Conservation (phyloP, 192 early-diverging fungal genomes). For the Coemansia furcata region DNA sequence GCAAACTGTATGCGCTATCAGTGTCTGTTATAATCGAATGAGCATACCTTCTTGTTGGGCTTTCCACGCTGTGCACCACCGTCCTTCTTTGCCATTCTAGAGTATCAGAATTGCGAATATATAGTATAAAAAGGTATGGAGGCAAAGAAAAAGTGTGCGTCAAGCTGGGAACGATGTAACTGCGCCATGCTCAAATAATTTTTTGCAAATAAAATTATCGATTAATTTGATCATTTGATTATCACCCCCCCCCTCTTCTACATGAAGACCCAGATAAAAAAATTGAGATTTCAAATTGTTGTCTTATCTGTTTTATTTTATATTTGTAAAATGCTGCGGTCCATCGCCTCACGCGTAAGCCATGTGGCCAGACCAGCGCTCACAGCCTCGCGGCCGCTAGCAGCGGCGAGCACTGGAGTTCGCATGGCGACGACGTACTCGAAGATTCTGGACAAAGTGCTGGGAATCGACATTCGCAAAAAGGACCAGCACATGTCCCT, state of each 20-base stretch:
- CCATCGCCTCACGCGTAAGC: background rate
- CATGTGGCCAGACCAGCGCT: conserved; percentile 1
- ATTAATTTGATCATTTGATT: conserved; percentile 7
- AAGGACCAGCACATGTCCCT: conserved; percentile 13
- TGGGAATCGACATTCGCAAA: conserved; percentile 36
- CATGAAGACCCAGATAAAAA: background rate
- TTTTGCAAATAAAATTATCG: conserved; percentile 7
- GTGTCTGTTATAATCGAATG: background rate
- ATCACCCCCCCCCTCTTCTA: no score
- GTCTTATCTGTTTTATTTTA: background rate
- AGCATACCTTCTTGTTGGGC: conserved; percentile 7
- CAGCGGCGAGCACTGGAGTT: background rate
- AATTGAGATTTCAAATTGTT: background rate
- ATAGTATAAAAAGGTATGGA: background rate
- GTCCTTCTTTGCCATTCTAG: conserved; percentile 18
- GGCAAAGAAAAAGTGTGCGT: background rate
- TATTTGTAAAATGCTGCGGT: conserved; percentile 2
- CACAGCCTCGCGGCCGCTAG: background rate
- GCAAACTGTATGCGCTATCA: background rate
- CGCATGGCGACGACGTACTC: conserved; percentile 27
- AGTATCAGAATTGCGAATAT: background rate
- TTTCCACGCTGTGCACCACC: conserved; percentile 8
- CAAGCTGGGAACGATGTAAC: background rate
- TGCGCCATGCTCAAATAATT: background rate
- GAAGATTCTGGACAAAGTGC: conserved; percentile 46